A percentile compares a stretch with the other conserved stretches of the same genome.
Conservation (phyloP, 108 stramenopile genomes). For the Nitzschia sp. region DNA sequence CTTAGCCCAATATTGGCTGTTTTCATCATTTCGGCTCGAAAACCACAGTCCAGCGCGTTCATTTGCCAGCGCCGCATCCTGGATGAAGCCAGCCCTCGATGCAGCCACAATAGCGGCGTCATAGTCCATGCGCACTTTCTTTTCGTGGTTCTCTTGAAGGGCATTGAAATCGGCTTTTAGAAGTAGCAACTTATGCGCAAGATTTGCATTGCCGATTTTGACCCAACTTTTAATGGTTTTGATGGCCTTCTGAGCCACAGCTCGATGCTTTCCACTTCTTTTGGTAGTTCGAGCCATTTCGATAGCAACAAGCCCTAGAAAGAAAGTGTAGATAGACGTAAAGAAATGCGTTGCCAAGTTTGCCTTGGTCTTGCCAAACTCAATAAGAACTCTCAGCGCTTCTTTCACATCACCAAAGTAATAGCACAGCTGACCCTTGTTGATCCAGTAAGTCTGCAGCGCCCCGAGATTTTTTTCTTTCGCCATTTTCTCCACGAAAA, state of each 20-base stretch:
- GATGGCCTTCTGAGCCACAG: not conserved
- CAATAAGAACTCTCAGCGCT: not conserved
- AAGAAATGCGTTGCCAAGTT: not conserved
- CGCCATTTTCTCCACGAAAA: not conserved
- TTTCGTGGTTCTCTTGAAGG: not conserved
- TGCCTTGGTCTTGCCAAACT: not conserved
- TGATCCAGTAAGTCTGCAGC: not conserved
- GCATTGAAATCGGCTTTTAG: slow-evolving; percentile 26
- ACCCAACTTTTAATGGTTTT: slow-evolving; percentile 19
- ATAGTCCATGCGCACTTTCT: slow-evolving; percentile 8
- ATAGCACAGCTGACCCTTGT: slow-evolving; percentile 6
- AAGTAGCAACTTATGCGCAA: slow-evolving; percentile 9
- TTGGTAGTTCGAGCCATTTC: slow-evolving; percentile 4
- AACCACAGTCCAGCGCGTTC: slow-evolving; percentile 28
- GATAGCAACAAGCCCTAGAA: not conserved
- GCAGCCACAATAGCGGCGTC: slow-evolving; percentile 34
- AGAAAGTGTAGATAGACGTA: not conserved
- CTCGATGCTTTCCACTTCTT: not conserved
- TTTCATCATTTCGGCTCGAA: not conserved
- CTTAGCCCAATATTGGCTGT: not conserved
- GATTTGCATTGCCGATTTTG: slow-evolving; percentile 3
- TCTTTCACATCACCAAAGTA: slow-evolving; percentile 7
- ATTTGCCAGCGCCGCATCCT: slow-evolving; percentile 33
- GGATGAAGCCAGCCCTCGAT: slow-evolving; percentile 23
- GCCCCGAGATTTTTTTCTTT: not conserved